Evolutionary conservation across 2,329 filamentous ascomycete genomes (phyloP), one percentile per base, ranked within the genome.

Genomic region (Phyllosticta citrichinensis): DNA sequence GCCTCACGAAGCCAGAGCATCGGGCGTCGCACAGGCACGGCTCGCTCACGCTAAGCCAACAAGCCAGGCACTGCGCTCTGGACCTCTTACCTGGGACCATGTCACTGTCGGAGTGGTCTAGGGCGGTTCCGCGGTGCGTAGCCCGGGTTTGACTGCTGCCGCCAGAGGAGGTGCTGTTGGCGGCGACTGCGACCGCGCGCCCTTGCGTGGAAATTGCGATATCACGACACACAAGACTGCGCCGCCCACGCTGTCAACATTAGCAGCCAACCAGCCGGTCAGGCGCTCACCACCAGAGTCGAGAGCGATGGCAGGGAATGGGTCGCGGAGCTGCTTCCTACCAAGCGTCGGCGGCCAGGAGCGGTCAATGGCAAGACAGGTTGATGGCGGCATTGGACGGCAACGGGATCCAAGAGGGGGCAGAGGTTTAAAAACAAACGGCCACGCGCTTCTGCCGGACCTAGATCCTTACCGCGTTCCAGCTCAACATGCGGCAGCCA

Each of bases 1-100:
- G 53, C 58, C 53, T 55, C 57, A 55, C 56, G 56, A 50, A 58
- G 56, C 56, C 56, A 58, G 50, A 59, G 57, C 33, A 33, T 60
- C 58, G 54, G 55, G 40, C 40, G 40, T 47, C 40, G 40, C n/a
- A 47, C 40, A 47, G 40, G 40, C 40, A 47, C 40, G 40, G 40
- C 40, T n/a, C 40, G 40, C 40, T n/a, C 40, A 47, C 40, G 40
- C 40, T n/a, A 47, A 47, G 40, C 40, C 40, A 47, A 47, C 40
- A 47, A 47, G 40, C 40, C 40, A 47, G 40, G 40, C 40, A 47
- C 40, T 47, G 40, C 40, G 17, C 40, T 47, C n/a, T 8, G 40
- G 14, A n/a, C 17, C 14, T 47, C 40, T 47, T n/a, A 47, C 40
- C 40, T 47, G 40, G 40, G 17, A n/a, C 40, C 40, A 47, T 47